Percentiles rank a stretch among this genome's conserved stretches.
These are phyloP conservation scores for Amaranthus tricolor DNA, from an alignment of 179 eudicot genomes.

Conservation along the genomic window DNA sequence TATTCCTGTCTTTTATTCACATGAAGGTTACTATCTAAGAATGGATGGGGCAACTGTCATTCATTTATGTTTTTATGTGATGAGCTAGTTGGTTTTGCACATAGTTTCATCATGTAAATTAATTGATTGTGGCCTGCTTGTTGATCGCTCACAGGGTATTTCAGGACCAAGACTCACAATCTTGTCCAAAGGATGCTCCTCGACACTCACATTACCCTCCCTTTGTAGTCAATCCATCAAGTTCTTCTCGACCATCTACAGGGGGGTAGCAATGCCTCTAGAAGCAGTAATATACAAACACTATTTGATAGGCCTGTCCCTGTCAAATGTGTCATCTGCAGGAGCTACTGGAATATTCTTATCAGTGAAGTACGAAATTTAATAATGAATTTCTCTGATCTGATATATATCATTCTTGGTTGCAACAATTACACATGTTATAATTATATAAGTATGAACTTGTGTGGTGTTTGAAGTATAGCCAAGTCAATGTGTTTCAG, in stretches of 20 bases:
- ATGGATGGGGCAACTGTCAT: not conserved
- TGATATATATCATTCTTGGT: too few relatives aligned
- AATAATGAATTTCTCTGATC: too few relatives aligned
- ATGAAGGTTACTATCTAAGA: not conserved
- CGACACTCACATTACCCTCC: constrained; percentile 78
- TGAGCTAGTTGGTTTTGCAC: not conserved
- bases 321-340: constrained; percentile 61
- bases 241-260: constrained; percentile 62
- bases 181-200: constrained; percentile 56
- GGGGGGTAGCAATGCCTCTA: constrained; percentile 47
- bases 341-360: constrained; percentile 70
- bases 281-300: constrained; percentile 39
- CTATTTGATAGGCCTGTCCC: constrained; percentile 46
- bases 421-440: too few relatives aligned
- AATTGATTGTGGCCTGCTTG: constrained; percentile 2
- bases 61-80: not conserved
- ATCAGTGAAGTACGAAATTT: constrained; percentile 51
- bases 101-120: not conserved
- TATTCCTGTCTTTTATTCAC: not conserved
- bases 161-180: constrained; percentile 72
- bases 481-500: too few relatives aligned
- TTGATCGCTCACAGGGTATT: constrained; percentile 57
- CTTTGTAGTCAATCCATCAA: constrained; percentile 50
- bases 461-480: too few relatives aligned
- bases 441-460: too few relatives aligned